A percentile compares a stretch with the other conserved stretches of the same genome.
These are phyloP conservation scores for Penicilliopsis zonata DNA, from an alignment of 495 filamentous ascomycete genomes.

Conservation along the genomic window DNA sequence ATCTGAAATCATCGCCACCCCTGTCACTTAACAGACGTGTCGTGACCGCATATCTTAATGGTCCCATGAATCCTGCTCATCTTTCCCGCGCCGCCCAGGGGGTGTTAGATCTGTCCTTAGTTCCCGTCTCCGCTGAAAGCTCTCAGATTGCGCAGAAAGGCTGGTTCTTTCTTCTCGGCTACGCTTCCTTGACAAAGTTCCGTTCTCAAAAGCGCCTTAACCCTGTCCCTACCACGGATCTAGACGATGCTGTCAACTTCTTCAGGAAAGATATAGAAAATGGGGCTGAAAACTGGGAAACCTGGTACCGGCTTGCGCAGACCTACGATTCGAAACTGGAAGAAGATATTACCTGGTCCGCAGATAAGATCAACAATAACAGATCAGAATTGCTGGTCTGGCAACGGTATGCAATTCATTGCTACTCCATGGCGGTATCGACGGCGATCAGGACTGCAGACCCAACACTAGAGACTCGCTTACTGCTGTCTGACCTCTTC, in stretches of 20 bases:
- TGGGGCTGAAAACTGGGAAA: constrained; percentile 78
- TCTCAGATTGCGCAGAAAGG: constrained; percentile 63
- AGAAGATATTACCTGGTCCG: constrained; percentile 86
- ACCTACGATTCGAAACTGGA: constrained; percentile 86
- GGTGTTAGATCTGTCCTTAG: constrained; percentile 48
- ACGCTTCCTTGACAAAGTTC: constrained; percentile 79
- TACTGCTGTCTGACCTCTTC: constrained; percentile 71
- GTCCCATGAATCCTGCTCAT: constrained; percentile 70
- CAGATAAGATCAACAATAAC: constrained; percentile 89
- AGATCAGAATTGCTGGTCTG: constrained; percentile 57
- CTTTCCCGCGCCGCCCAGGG: constrained; percentile 70
- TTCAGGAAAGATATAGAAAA: constrained; percentile 81
- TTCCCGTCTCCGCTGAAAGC: constrained; percentile 33
- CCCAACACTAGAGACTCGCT: constrained; percentile 45
- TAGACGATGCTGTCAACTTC: constrained; percentile 71
- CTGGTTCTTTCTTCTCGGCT: constrained; percentile 86
- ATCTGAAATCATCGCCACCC: constrained; percentile 53
- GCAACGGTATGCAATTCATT: constrained; percentile 81
- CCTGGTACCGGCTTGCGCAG: constrained; percentile 91
- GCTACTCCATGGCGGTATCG: constrained; percentile 83
- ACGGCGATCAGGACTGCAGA: constrained; percentile 53
- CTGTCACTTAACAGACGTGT: constrained; percentile 65
- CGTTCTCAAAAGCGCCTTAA: constrained; percentile 70
- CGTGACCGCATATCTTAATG: constrained; percentile 62
- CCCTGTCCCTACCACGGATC: constrained; percentile 68